Evolutionary conservation across 2,329 filamentous ascomycete genomes (phyloP).

Genomic region (Aspergillus tanneri): DNA sequence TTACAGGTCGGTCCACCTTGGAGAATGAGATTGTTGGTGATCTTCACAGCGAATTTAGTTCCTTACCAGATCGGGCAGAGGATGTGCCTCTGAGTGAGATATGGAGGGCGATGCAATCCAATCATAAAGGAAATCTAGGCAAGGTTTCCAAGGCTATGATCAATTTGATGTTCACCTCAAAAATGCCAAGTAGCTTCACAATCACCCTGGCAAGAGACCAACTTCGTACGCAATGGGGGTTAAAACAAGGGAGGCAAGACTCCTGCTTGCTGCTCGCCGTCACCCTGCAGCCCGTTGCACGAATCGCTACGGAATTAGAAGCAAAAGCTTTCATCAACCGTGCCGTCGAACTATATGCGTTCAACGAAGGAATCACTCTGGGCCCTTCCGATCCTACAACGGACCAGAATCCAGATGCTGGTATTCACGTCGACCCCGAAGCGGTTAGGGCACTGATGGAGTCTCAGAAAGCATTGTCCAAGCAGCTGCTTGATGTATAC

Average conservation of each 20-base stretch:
- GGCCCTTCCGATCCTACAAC: slow-evolving; percentile 69
- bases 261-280: slow-evolving; percentile 83
- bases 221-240: slow-evolving; percentile 87
- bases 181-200: slow-evolving; percentile 99
- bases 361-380: slow-evolving; percentile 79
- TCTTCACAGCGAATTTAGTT: slow-evolving; percentile 96
- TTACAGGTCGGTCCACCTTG: slow-evolving; percentile 95
- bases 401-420: slow-evolving; percentile 69
- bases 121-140: slow-evolving; percentile 97
- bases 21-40: slow-evolving; percentile 99
- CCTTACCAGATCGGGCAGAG: slow-evolving; percentile 96
- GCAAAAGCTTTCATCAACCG: slow-evolving; percentile 91
- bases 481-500: slow-evolving; percentile 94
- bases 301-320: slow-evolving; percentile 84
- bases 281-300: slow-evolving; percentile 86
- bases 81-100: slow-evolving; percentile 95
- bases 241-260: slow-evolving; percentile 83
- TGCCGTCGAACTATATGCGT: slow-evolving; percentile 84
- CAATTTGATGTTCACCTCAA: slow-evolving; percentile 92
- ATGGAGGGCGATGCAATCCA: slow-evolving; percentile 91
- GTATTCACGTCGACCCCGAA: slow-evolving; percentile 99
- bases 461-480: slow-evolving; percentile 92
- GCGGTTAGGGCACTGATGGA: slow-evolving; percentile 96
- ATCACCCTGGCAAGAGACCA: slow-evolving; percentile 96
- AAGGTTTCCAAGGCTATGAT: slow-evolving; percentile 94